phyloP scores from a whole-genome alignment of 1,284 basidiomycete species.

The Meira miltonrushii region DNA sequence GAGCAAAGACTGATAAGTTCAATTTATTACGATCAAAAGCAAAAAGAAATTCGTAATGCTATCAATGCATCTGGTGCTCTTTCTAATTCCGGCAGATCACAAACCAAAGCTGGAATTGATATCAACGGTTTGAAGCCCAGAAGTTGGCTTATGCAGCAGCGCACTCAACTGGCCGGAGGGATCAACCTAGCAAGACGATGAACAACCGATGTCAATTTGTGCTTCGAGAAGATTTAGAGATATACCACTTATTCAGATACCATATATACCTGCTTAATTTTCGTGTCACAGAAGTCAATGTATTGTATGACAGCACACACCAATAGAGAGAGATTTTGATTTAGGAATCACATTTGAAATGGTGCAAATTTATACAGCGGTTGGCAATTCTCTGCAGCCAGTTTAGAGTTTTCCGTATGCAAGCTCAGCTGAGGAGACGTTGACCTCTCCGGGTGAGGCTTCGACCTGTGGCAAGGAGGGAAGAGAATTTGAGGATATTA shows the following conservation, averaged over 20 bases:
- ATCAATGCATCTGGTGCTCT: not conserved
- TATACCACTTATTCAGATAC: no score
- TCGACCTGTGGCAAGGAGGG: slow-evolving; percentile 14
- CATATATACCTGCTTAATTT: no score
- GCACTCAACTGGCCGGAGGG: slow-evolving; percentile 2
- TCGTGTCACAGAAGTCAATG: no score
- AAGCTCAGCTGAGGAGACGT: slow-evolving; percentile 64
- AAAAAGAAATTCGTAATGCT: slow-evolving; percentile 1
- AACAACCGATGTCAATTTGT: not conserved
- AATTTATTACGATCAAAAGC: slow-evolving; percentile 9
- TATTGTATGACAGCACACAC: no score
- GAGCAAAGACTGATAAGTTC: slow-evolving; percentile 36
- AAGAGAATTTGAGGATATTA: not conserved
- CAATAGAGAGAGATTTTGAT: no score
- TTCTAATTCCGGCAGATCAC: not conserved
- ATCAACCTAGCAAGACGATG: slow-evolving; percentile 9
- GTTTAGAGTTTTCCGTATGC: slow-evolving; percentile 60
- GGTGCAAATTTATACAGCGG: no score
- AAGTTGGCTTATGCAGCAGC: slow-evolving; percentile 15
- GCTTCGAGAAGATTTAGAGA: no score
- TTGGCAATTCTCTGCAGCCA: not conserved
- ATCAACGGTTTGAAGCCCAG: not conserved
- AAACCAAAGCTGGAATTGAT: not conserved
- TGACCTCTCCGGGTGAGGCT: slow-evolving; percentile 56
- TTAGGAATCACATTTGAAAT: no score